A percentile compares a stretch with the other conserved stretches of the same genome.
phyloP scores from a whole-genome alignment of 1,139 yeast species.

The Suhomyces chickasaworum region DNA sequence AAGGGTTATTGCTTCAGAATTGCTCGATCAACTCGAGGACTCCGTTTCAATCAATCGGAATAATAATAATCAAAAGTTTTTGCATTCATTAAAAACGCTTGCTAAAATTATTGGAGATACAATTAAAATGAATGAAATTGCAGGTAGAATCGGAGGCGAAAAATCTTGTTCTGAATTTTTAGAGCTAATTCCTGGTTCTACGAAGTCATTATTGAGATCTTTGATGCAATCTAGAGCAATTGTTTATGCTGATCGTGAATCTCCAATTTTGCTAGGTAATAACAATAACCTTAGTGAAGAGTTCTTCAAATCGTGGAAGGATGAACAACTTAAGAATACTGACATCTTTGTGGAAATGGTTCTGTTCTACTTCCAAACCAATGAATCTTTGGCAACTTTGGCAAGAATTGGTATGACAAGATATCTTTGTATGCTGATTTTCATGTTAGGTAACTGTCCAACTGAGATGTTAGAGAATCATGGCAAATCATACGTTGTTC shows the following conservation, averaged over 20 bases:
- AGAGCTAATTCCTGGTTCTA: constrained; percentile 34
- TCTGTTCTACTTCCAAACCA: constrained; percentile 45
- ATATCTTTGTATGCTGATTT: constrained; percentile 17
- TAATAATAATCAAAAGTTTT: neutral
- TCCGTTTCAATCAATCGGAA: neutral
- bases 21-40: constrained; percentile 9
- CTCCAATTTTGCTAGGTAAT: constrained; percentile 11
- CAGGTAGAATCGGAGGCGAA: constrained; percentile 48
- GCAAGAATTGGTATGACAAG: constrained; percentile 35
- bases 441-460: neutral
- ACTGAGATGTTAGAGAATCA: neutral
- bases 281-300: constrained; percentile 20
- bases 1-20: constrained; percentile 7
- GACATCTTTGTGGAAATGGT: constrained; percentile 43
- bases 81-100: neutral
- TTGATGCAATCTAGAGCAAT: constrained; percentile 39
- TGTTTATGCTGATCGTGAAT: constrained; percentile 20
- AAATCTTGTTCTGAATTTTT: constrained; percentile 38
- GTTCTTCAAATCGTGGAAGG: constrained; percentile 30
- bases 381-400: constrained; percentile 42
- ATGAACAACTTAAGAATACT: constrained; percentile 23
- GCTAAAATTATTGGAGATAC: constrained; percentile 52
- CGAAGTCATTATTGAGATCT: constrained; percentile 38
- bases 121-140: constrained; percentile 56
- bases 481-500: neutral